Conservation (phyloP, 768 basidiomycete genomes). For the Baorangia bicolor region DNA sequence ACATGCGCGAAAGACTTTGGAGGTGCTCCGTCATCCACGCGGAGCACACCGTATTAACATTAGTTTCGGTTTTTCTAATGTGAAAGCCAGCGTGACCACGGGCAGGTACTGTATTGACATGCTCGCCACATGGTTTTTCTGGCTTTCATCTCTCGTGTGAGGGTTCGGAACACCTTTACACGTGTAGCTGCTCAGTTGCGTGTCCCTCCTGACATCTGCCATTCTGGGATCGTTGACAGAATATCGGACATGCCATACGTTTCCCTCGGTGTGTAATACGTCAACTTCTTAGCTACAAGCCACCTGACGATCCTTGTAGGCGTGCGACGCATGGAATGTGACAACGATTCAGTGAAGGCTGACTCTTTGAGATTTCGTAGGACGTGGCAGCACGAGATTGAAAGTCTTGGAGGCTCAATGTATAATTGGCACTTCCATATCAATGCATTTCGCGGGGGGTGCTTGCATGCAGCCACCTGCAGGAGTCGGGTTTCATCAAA, state of each 20-base stretch:
- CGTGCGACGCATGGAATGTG: neutral
- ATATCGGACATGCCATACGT: neutral
- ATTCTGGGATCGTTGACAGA: neutral
- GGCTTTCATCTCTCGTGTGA: neutral
- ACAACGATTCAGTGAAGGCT: neutral
- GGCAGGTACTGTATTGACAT: neutral
- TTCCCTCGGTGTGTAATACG: neutral
- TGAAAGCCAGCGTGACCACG: neutral
- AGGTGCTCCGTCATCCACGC: neutral
- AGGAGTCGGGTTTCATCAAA: neutral
- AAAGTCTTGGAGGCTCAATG: neutral
- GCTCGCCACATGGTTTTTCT: neutral
- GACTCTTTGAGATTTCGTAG: neutral
- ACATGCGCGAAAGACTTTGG: neutral
- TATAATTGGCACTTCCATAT: conserved; percentile 1
- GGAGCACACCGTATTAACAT: neutral
- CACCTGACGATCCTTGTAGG: neutral
- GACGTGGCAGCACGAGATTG: conserved; percentile 2
- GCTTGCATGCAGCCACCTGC: neutral
- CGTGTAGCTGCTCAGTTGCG: neutral
- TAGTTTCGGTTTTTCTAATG: neutral
- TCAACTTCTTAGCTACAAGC: neutral
- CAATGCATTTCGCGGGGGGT: neutral
- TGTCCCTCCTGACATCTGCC: neutral
- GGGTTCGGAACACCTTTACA: neutral